Evolutionary conservation across 2,329 filamentous ascomycete species (phyloP).

Genomic region (Fusarium lateritium): DNA sequence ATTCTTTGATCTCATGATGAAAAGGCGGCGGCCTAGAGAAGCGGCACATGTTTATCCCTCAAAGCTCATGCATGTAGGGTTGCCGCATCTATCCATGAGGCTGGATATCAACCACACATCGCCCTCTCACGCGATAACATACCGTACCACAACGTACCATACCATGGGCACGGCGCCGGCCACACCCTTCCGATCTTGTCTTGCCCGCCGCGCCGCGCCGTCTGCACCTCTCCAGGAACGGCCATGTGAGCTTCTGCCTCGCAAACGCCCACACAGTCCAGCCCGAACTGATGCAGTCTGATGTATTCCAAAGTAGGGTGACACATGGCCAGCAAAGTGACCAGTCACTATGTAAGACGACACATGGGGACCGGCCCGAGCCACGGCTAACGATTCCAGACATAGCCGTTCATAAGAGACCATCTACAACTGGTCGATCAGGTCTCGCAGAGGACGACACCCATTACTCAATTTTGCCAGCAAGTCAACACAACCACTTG

Average conservation of each 20-base stretch:
- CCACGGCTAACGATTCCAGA: slow-evolving; percentile 34
- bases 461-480: slow-evolving; percentile 36
- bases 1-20: slow-evolving; percentile 26
- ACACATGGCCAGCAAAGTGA: slow-evolving; percentile 42
- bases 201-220: slow-evolving; percentile 28
- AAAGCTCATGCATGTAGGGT: slow-evolving; percentile 23
- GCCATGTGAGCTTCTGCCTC: slow-evolving; percentile 25
- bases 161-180: slow-evolving; percentile 25
- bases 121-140: slow-evolving; percentile 17
- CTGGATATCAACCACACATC: slow-evolving; percentile 26
- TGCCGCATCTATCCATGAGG: slow-evolving; percentile 23
- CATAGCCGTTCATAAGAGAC: slow-evolving; percentile 13
- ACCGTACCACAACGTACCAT: slow-evolving; percentile 9
- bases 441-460: slow-evolving; percentile 25
- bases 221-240: slow-evolving; percentile 41
- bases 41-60: slow-evolving; percentile 15
- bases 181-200: slow-evolving; percentile 37
- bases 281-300: slow-evolving; percentile 31
- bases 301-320: slow-evolving; percentile 23
- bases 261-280: slow-evolving; percentile 31
- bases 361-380: slow-evolving; percentile 52
- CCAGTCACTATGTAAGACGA: slow-evolving; percentile 46
- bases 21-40: slow-evolving; percentile 7
- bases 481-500: slow-evolving; percentile 27
- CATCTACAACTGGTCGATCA: slow-evolving; percentile 26